These are phyloP conservation scores for Cryptococcus amylolentus DNA, from an alignment of 1,284 basidiomycete genomes.

Conservation along the genomic window DNA sequence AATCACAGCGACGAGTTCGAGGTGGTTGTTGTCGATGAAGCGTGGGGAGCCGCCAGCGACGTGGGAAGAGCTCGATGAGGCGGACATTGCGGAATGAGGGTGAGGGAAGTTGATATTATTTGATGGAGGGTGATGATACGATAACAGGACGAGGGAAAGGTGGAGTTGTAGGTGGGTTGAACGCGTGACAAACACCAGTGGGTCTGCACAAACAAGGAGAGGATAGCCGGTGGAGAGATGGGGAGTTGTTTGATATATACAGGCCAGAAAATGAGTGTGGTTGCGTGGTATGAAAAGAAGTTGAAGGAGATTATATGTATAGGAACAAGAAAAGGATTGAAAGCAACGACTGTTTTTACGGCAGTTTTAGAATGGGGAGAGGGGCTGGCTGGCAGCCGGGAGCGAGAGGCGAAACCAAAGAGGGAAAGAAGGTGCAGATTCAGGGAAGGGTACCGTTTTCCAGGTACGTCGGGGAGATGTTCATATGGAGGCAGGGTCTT, in stretches of 20 bases:
- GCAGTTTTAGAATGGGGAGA: no score
- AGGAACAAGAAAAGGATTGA: background rate
- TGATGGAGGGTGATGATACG: background rate
- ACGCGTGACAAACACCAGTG: no score
- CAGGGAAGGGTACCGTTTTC: no score
- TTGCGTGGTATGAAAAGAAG: background rate
- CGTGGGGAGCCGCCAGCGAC: constrained; percentile 20
- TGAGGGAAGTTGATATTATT: background rate
- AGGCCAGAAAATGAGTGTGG: background rate
- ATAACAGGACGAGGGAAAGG: background rate
- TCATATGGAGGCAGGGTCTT: no score
- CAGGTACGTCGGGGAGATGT: no score
- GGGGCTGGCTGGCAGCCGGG: no score
- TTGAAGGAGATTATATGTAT: background rate
- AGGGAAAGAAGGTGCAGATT: background rate
- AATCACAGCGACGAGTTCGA: constrained; percentile 84
- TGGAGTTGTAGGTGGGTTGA: background rate
- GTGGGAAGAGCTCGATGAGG: constrained; percentile 17
- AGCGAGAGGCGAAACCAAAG: background rate
- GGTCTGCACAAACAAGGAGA: no score
- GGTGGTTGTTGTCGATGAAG: constrained; percentile 68
- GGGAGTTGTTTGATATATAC: background rate
- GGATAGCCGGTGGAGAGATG: background rate
- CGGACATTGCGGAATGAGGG: constrained; percentile 2
- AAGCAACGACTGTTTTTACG: no score